Evolutionary conservation across 495 filamentous ascomycete species (phyloP).

Genomic region (Annulohypoxylon maeteangense): DNA sequence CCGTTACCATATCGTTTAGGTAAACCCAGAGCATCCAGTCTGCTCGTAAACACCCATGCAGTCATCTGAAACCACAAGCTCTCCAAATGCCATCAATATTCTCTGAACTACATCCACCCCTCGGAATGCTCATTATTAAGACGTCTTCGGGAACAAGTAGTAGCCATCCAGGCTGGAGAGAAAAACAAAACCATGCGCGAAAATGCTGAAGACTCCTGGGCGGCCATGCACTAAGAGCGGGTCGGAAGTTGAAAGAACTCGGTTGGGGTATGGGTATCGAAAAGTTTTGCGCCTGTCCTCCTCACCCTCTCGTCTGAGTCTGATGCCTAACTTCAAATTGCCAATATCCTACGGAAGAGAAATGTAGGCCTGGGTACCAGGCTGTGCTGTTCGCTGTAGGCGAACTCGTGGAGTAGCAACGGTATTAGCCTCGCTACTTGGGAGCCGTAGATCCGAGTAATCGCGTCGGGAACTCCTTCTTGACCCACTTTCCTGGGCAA

Average conservation of each 20-base stretch:
- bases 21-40: neutral
- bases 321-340: too few relatives aligned
- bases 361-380: conserved; percentile 35
- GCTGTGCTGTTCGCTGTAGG: conserved; percentile 43
- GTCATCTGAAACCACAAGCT: conserved; percentile 1
- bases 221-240: conserved; percentile 23
- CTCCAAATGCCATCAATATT: conserved; percentile 30
- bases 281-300: conserved; percentile 13
- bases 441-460: conserved; percentile 45
- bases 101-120: conserved; percentile 13
- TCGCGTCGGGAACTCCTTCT: conserved; percentile 33
- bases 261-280: conserved; percentile 27
- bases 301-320: neutral
- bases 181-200: conserved; percentile 13
- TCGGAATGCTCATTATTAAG: conserved; percentile 27
- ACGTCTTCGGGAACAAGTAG: conserved; percentile 21
- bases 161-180: conserved; percentile 29
- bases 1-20: neutral
- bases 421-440: conserved; percentile 23
- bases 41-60: neutral
- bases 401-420: conserved; percentile 30
- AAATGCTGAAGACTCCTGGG: conserved; percentile 4
- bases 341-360: conserved; percentile 25
- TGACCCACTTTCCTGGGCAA: neutral
- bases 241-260: conserved; percentile 9